phyloP scores from a whole-genome alignment of 306 rosid species.

The Inga leiocalycina region DNA sequence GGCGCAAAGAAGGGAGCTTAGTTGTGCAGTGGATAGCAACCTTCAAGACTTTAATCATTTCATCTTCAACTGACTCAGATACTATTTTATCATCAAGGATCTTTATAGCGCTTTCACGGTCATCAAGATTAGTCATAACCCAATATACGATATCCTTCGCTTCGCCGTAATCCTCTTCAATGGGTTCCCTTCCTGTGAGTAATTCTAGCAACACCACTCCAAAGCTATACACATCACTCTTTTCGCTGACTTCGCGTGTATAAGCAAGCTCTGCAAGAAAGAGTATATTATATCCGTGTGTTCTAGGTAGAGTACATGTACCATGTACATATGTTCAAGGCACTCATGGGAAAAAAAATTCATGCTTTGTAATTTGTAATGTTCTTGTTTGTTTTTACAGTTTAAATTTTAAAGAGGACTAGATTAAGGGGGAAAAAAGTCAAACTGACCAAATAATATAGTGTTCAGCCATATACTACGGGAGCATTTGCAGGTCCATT shows the following conservation, averaged over 20 bases:
- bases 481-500: neutral
- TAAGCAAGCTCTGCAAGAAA: slow-evolving; percentile 78
- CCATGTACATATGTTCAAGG: neutral
- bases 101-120: slow-evolving; percentile 54
- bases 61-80: slow-evolving; percentile 41
- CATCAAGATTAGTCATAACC: slow-evolving; percentile 67
- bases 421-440: neutral
- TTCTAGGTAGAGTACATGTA: neutral
- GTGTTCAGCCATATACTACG: neutral
- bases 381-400: neutral
- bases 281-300: neutral
- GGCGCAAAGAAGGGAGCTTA: slow-evolving; percentile 86
- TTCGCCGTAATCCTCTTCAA: slow-evolving; percentile 86
- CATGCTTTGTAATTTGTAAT: neutral
- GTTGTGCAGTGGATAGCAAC: slow-evolving; percentile 72
- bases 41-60: slow-evolving; percentile 81
- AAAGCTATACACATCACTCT: slow-evolving; percentile 89
- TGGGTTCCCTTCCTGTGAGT: slow-evolving; percentile 74
- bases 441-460: neutral
- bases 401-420: neutral
- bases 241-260: slow-evolving; percentile 70
- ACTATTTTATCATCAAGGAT: slow-evolving; percentile 69
- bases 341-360: neutral
- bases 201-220: slow-evolving; percentile 89
- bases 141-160: slow-evolving; percentile 90